phyloP scores from a whole-genome alignment of 371 early-diverging fungal species.

The Chytridium lagenaria region DNA sequence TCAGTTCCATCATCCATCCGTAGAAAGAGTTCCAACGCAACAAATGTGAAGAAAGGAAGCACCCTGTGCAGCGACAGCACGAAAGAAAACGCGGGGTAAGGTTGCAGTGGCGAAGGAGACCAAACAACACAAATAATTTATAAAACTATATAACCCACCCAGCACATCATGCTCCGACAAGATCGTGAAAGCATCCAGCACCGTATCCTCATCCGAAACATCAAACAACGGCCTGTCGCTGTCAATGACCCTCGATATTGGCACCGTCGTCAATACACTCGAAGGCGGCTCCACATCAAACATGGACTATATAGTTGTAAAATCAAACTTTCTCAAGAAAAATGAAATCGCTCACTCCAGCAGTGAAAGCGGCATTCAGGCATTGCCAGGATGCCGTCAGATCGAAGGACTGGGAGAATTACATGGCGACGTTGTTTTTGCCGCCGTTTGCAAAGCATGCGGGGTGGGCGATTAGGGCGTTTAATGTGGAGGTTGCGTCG shows the following conservation, averaged over 20 bases:
- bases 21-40: too few species aligned
- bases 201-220: background rate
- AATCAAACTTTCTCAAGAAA: too few species aligned
- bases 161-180: background rate
- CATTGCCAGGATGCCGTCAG: slow-evolving; percentile 30
- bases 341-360: background rate
- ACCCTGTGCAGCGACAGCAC: too few species aligned
- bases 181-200: background rate
- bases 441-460: slow-evolving; percentile 67
- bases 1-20: too few species aligned
- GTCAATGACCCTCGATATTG: slow-evolving; percentile 1
- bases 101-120: too few species aligned
- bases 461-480: slow-evolving; percentile 81
- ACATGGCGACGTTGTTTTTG: slow-evolving; percentile 76
- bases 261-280: background rate
- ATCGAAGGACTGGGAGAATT: slow-evolving; percentile 75
- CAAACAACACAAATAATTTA: too few species aligned
- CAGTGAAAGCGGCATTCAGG: background rate
- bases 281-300: slow-evolving; percentile 14
- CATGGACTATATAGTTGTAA: background rate
- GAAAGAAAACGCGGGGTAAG: too few species aligned
- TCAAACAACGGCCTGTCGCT: background rate
- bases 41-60: too few species aligned
- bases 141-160: background rate
- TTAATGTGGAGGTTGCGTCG: slow-evolving; percentile 85